phyloP scores from a whole-genome alignment of 805 yeast species.

The Yarrowia porcina region DNA sequence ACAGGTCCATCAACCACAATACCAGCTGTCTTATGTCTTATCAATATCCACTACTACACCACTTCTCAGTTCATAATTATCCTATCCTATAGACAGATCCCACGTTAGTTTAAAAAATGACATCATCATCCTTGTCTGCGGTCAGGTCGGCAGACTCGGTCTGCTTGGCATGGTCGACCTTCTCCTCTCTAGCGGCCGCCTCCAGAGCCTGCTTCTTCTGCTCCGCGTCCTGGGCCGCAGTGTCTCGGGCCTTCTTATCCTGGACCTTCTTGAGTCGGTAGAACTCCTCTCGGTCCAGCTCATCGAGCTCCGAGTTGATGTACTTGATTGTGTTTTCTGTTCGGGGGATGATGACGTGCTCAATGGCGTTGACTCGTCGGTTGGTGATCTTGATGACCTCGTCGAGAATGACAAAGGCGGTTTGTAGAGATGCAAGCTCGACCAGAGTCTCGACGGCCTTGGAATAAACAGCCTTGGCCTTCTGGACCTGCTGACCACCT shows the following conservation, averaged over 20 bases:
- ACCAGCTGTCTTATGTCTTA: no score
- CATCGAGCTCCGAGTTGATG: conserved; percentile 94
- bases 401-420: conserved; percentile 93
- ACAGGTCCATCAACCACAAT: no score
- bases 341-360: conserved; percentile 95
- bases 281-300: conserved; percentile 96
- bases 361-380: conserved; percentile 97
- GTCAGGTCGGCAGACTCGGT: conserved; percentile 32
- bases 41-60: no score
- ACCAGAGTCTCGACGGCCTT: conserved; percentile 96
- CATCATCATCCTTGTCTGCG: conserved; percentile 42
- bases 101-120: conserved; percentile 38
- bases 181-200: background rate
- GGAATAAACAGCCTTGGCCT: conserved; percentile 88
- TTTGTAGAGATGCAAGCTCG: conserved; percentile 91
- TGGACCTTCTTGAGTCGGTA: conserved; percentile 95
- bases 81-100: conserved; percentile 14
- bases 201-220: conserved; percentile 27
- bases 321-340: conserved; percentile 91
- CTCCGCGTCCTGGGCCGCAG: conserved; percentile 55
- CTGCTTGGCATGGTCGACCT: background rate
- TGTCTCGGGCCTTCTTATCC: conserved; percentile 83
- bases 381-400: conserved; percentile 97
- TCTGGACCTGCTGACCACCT: conserved; percentile 97
- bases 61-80: background rate